Conservation (phyloP, 164 flowering plant genomes). For the Berberis thunbergii region DNA sequence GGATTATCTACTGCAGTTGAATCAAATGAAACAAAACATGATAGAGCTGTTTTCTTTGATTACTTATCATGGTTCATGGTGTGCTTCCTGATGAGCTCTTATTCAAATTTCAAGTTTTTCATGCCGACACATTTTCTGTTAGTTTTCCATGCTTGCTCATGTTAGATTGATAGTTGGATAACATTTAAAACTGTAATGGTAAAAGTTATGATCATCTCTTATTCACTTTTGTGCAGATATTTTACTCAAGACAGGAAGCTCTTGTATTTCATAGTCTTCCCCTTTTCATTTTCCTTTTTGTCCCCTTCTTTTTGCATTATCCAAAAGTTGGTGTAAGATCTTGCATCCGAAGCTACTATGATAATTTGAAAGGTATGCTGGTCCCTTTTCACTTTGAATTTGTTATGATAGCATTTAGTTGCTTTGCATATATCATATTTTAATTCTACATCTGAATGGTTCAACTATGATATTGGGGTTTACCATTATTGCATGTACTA, state of each 20-base stretch:
- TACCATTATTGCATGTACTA: too few relatives aligned
- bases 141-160: background rate
- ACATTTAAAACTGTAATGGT: slow-evolving; percentile 1
- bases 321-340: slow-evolving; percentile 27
- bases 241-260: slow-evolving; percentile 58
- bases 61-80: slow-evolving; percentile 77
- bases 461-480: too few relatives aligned
- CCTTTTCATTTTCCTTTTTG: slow-evolving; percentile 38
- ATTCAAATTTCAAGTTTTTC: background rate
- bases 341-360: slow-evolving; percentile 32
- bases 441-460: too few relatives aligned
- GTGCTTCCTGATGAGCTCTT: slow-evolving; percentile 9
- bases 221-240: slow-evolving; percentile 39
- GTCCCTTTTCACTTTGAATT: background rate
- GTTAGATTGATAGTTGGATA: slow-evolving; percentile 2
- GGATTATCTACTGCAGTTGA: slow-evolving; percentile 21
- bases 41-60: slow-evolving; percentile 81
- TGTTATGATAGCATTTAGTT: too few relatives aligned
- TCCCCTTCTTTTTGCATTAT: slow-evolving; percentile 43
- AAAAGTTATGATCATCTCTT: background rate
- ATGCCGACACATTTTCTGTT: background rate
- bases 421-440: too few relatives aligned
- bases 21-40: slow-evolving; percentile 24
- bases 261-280: slow-evolving; percentile 70
- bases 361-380: slow-evolving; percentile 60